Evolutionary conservation across 2,329 filamentous ascomycete species (phyloP).

Genomic region (Cladorrhinum sp.): DNA sequence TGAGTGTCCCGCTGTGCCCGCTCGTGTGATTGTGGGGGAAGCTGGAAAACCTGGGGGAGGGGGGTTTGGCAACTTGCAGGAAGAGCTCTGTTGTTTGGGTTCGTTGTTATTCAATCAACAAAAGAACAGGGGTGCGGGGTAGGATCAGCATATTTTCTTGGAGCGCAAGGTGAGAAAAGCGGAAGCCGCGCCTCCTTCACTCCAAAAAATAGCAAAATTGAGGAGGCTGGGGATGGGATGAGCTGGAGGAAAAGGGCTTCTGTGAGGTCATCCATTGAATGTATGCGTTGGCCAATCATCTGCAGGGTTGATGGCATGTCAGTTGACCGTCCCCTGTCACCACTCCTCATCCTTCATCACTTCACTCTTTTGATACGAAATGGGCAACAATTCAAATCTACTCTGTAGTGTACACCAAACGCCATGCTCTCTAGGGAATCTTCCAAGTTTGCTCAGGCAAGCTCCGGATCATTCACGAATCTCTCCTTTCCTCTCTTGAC

Average conservation of each 20-base stretch:
- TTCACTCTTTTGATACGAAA: background rate
- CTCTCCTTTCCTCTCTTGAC: conserved; percentile 68
- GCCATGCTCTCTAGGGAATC: background rate
- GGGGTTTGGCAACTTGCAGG: conserved; percentile 5
- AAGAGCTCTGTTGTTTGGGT: background rate
- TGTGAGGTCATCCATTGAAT: conserved; percentile 15
- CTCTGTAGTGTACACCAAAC: background rate
- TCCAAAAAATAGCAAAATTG: background rate
- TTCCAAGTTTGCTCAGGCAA: conserved; percentile 12
- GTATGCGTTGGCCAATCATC: conserved; percentile 10
- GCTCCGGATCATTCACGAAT: conserved; percentile 50
- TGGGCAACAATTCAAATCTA: background rate
- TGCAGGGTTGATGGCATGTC: background rate
- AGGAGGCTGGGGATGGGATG: conserved; percentile 6
- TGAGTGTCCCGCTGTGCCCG: background rate
- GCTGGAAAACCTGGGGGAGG: background rate
- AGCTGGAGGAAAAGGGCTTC: background rate
- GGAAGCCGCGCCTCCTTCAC: background rate
- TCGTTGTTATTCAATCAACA: background rate
- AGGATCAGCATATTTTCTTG: background rate
- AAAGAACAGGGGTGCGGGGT: background rate
- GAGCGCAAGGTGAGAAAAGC: background rate
- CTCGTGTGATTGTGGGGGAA: background rate
- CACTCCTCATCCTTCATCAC: conserved; percentile 15
- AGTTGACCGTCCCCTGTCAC: too few species aligned